phyloP scores from a whole-genome alignment of 1,284 basidiomycete genomes.

The Leccinum subrobustum region DNA sequence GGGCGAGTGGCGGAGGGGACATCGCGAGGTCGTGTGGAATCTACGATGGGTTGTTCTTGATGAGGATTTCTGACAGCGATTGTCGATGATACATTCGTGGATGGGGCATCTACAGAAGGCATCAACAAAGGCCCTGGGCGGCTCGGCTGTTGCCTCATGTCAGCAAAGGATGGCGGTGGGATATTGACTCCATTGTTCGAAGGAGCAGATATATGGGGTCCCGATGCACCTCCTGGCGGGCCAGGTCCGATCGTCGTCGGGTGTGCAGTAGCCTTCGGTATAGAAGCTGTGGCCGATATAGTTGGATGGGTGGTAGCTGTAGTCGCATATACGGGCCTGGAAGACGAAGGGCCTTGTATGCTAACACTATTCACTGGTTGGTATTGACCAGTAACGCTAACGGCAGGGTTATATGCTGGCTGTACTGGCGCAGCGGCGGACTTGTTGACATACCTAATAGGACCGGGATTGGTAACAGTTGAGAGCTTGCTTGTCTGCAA shows the following conservation, averaged over 20 bases:
- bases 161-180: slow-evolving; percentile 15
- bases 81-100: slow-evolving; percentile 15
- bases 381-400: slow-evolving; percentile 5
- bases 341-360: slow-evolving; percentile 7
- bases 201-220: slow-evolving; percentile 8
- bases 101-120: slow-evolving; percentile 17
- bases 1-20: slow-evolving; percentile 20
- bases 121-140: slow-evolving; percentile 14
- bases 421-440: slow-evolving; percentile 7
- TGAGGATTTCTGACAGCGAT: slow-evolving; percentile 17
- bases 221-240: slow-evolving; percentile 8
- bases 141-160: slow-evolving; percentile 21
- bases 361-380: slow-evolving; percentile 10
- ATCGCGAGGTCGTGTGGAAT: slow-evolving; percentile 28
- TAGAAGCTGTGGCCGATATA: slow-evolving; percentile 3
- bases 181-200: slow-evolving; percentile 2
- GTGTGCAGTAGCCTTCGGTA: slow-evolving; percentile 8
- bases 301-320: neutral
- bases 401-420: neutral
- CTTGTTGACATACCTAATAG: slow-evolving; percentile 12
- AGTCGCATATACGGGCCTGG: slow-evolving; percentile 11
- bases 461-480: neutral
- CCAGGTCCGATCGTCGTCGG: slow-evolving; percentile 1
- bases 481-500: slow-evolving; percentile 23
- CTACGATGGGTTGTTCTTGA: slow-evolving; percentile 22